Conservation (phyloP, 2,329 filamentous ascomycete species). For the Thielaviopsis ethacetica region DNA sequence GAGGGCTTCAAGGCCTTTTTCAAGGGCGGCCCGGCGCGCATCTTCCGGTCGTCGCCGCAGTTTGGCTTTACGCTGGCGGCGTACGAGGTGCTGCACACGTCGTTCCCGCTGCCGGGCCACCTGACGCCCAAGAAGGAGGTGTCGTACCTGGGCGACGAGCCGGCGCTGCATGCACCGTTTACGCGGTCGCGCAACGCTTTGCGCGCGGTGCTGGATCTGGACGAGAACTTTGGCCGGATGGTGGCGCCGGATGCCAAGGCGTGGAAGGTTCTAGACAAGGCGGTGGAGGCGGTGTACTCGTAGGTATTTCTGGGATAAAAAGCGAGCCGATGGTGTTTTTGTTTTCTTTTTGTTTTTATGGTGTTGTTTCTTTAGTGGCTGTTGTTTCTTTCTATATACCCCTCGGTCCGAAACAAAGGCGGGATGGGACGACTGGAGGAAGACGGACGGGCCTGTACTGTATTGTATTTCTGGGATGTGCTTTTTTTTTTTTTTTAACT, state of each 20-base stretch:
- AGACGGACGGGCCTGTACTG: conserved; percentile 3
- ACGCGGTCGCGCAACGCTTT: conserved; percentile 68
- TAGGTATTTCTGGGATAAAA: neutral
- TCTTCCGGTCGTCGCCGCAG: conserved; percentile 86
- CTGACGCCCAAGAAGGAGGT: conserved; percentile 31
- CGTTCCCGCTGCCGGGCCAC: conserved; percentile 40
- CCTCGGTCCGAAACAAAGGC: neutral
- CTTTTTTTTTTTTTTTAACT: conserved; percentile 4
- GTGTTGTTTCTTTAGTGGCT: no score
- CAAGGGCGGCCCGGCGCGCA: conserved; percentile 92
- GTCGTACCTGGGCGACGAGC: conserved; percentile 38
- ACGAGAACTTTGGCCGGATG: conserved; percentile 76
- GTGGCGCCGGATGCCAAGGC: conserved; percentile 38
- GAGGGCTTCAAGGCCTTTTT: conserved; percentile 96
- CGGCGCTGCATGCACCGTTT: conserved; percentile 39
- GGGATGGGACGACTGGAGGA: neutral
- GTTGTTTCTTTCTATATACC: neutral
- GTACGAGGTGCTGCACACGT: conserved; percentile 80
- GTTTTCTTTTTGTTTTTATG: neutral
- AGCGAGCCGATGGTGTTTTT: no score
- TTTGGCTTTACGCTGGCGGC: conserved; percentile 95
- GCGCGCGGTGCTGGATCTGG: conserved; percentile 88
- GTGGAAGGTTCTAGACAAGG: conserved; percentile 34
- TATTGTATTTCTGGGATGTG: conserved; percentile 7
- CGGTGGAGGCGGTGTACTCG: conserved; percentile 10